Base-by-base conservation (phyloP, 2,329 filamentous ascomycete species). In the Curvularia lunata region DNA sequence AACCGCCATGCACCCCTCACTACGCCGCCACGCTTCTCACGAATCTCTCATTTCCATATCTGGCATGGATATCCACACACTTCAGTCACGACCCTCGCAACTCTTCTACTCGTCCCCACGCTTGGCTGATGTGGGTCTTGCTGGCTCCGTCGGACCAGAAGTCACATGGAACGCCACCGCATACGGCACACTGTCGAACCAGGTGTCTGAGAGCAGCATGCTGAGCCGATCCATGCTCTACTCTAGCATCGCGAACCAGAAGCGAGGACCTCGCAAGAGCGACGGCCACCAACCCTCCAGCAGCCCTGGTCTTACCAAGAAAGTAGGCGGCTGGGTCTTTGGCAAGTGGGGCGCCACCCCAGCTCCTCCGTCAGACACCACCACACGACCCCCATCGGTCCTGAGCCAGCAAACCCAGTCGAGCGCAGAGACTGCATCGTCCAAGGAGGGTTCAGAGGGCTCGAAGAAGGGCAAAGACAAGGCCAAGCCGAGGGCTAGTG, bases 11-110 rank as follows among this genome's bases (percentile, higher is more conserved):
- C 52, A 69, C 23, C 76, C 72, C 45, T 75, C 77, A 1, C 76
- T 93, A 4, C 89, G 86, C 40, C 88, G 89, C 30, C 83, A 87
- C 2, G 73, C 87, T 1, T 97, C 93, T 1, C 92, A 96, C 67
- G 93, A 97, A 73, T 96, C 91, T 18, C 88, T 97, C 60, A 85
- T 97, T 65, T 97, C 93, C 0, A 84, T 97, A 1, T 86, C 88
- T 0, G 92, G 92, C 2, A 88, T 97, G 74, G 94, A 97, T 72
- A 96, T 97, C 48, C 92, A 96, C 74, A 92, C 90, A 0, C 82
- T 96, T 4, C 88, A 89, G 68, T 83, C 84, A 1, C 86, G 90
- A 4, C 91, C 91, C 0, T 91, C 90, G 32, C 91, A 96, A 68
- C 84, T 95, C 57, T 85, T 88, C 18, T 80, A 80, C 60, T 69